Conservation (phyloP, 1,139 yeast species). For the Arxiozyma telluris region DNA sequence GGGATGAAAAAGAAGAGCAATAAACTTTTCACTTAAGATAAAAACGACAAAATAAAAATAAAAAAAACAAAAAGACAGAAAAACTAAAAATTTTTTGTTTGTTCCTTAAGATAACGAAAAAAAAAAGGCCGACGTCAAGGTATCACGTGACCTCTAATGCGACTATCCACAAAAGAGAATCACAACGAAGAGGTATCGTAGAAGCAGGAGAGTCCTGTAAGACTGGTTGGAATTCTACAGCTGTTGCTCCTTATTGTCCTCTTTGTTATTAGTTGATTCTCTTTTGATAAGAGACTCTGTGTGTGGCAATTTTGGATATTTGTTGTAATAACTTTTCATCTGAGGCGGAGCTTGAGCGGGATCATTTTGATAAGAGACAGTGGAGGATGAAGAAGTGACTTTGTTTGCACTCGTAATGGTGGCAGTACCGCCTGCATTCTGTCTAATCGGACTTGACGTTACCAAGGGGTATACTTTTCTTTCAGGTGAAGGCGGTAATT, state of each 20-base stretch:
- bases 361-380: background rate
- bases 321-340: slow-evolving; percentile 19
- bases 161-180: too few relatives aligned
- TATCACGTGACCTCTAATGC: background rate
- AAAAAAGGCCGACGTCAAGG: background rate
- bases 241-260: slow-evolving; percentile 6
- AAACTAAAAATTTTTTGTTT: too few relatives aligned
- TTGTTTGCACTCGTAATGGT: background rate
- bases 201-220: background rate
- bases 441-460: slow-evolving; percentile 30
- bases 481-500: slow-evolving; percentile 29
- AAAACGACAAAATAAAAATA: too few relatives aligned
- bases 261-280: background rate
- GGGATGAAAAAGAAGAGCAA: background rate
- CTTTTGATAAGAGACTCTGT: slow-evolving; percentile 19
- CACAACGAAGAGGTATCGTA: background rate
- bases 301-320: slow-evolving; percentile 28
- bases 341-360: slow-evolving; percentile 5
- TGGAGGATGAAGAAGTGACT: background rate
- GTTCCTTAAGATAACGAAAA: too few relatives aligned
- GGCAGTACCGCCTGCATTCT: slow-evolving; percentile 4
- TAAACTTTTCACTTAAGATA: too few relatives aligned
- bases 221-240: too few relatives aligned
- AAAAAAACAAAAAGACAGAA: too few relatives aligned
- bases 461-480: slow-evolving; percentile 26